Base-by-base conservation (phyloP, 495 filamentous ascomycete genomes). In the Staphylotrichum tortipilum region DNA sequence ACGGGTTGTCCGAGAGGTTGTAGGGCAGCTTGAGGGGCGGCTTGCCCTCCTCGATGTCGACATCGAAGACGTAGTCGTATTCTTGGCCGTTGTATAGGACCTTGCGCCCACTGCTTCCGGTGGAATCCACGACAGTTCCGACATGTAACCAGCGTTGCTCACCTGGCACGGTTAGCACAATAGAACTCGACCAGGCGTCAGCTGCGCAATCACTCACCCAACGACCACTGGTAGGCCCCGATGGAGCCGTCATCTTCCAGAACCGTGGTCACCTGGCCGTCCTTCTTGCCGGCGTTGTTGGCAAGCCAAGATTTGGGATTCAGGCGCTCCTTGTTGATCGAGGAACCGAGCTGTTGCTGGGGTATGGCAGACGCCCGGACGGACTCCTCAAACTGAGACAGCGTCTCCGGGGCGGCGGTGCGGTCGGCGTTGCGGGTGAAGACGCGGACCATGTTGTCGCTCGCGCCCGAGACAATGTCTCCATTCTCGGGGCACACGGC, bases 41-140 rank as follows among this genome's bases (percentile, higher is more conserved):
- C 55, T 91, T 88, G 31, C 92, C 94, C 53, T 97, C 94, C 61
- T 95, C 86, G 49, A 97, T 91, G 58, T 96, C 94, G 22, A 99
- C 92, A 61, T 97, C 91, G 55, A 97, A 99, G 41, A 99, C 94
- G 63, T 87, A 96, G 58, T 99, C 94, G 62, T 94, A 99, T 47
- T 95, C 87, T 63, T 90, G 81, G 19, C 94, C 94, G 2, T 83
- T 65, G 60, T 90, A 86, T 35, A 83, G 70, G n/a, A 75, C 72
- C 62, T 80, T 80, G 38, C 76, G 75, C 3, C 86, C 84, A 50
- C 81, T 87, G 61, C 88, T 92, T 28, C 84, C 91, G 29, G 82
- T 84, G 3, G 88, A 80, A 50, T 94, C 90, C 15, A 99, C 92
- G 14, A 97, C 94, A 0, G 88, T 95, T 41, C 92, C 92, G 3